Evolutionary conservation across 2,329 filamentous ascomycete species (phyloP).

Genomic region (Cryphonectria naterciae): DNA sequence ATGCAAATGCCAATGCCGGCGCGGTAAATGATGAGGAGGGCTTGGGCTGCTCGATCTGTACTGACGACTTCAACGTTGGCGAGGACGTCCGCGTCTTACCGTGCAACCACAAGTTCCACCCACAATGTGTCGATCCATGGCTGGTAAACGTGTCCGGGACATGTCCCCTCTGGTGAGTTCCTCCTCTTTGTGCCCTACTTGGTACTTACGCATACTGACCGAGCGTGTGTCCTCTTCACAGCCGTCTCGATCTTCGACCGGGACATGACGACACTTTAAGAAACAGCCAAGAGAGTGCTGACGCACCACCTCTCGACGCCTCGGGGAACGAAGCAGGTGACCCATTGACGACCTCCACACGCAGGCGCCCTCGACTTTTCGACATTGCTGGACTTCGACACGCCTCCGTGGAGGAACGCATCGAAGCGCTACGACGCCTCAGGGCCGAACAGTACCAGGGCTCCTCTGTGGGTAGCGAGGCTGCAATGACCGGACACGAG

Average conservation of each 20-base stretch:
- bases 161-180: constrained; percentile 68
- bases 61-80: constrained; percentile 68
- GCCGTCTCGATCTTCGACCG: constrained; percentile 59
- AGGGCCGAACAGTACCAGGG: constrained; percentile 44
- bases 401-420: constrained; percentile 65
- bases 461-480: constrained; percentile 26
- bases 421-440: constrained; percentile 59
- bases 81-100: constrained; percentile 71
- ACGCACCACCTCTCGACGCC: constrained; percentile 47
- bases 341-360: constrained; percentile 38
- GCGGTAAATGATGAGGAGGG: constrained; percentile 44
- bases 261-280: constrained; percentile 36
- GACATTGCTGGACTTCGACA: constrained; percentile 62
- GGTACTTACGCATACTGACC: constrained; percentile 20
- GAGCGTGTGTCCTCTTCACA: constrained; percentile 33
- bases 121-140: constrained; percentile 71
- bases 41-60: constrained; percentile 69
- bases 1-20: constrained; percentile 29
- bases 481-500: constrained; percentile 45
- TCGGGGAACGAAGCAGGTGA: constrained; percentile 43
- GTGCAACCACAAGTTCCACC: constrained; percentile 71
- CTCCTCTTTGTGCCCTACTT: background rate
- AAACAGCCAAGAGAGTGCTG: constrained; percentile 33
- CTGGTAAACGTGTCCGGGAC: constrained; percentile 71
- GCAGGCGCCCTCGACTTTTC: constrained; percentile 56